These are phyloP conservation scores for Gymnopilus junonius DNA, from an alignment of 768 basidiomycete species.

Conservation along the genomic window DNA sequence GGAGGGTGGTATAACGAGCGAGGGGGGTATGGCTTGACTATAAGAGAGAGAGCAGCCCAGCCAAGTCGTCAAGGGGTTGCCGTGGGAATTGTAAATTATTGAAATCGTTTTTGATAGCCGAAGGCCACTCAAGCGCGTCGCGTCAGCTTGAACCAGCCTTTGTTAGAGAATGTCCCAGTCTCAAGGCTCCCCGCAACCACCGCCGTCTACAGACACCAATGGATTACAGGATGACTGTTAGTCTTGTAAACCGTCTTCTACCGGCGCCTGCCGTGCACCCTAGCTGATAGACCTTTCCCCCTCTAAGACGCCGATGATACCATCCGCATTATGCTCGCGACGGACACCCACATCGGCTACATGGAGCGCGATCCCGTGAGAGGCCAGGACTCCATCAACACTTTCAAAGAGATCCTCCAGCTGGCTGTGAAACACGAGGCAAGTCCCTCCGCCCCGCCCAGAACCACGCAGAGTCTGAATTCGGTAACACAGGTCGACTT, in stretches of 20 bases:
- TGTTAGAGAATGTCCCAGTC: constrained; percentile 25
- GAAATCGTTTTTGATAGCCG: constrained; percentile 5
- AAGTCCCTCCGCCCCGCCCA: too few species aligned
- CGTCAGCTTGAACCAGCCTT: constrained; percentile 3
- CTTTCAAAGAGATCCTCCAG: constrained; percentile 92
- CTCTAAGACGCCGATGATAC: constrained; percentile 65
- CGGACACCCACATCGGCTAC: constrained; percentile 96
- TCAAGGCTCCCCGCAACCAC: constrained; percentile 18
- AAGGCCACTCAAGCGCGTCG: constrained; percentile 6
- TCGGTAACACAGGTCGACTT: constrained; percentile 95
- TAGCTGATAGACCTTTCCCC: constrained; percentile 7
- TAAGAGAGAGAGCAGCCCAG: too few species aligned
- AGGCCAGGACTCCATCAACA: constrained; percentile 94
- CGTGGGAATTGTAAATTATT: constrained; percentile 8
- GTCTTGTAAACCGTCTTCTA: constrained; percentile 6
- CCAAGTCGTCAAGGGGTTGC: not conserved
- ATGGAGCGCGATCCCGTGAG: constrained; percentile 93
- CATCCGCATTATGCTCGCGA: constrained; percentile 86
- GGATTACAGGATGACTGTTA: constrained; percentile 26
- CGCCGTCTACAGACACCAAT: constrained; percentile 23
- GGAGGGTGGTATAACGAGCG: constrained; percentile 6
- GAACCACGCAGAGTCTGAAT: too few species aligned
- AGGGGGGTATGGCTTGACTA: constrained; percentile 4
- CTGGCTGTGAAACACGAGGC: constrained; percentile 89
- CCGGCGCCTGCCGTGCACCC: too few species aligned